phyloP scores from a whole-genome alignment of 495 filamentous ascomycete genomes.

The Podospora conica region DNA sequence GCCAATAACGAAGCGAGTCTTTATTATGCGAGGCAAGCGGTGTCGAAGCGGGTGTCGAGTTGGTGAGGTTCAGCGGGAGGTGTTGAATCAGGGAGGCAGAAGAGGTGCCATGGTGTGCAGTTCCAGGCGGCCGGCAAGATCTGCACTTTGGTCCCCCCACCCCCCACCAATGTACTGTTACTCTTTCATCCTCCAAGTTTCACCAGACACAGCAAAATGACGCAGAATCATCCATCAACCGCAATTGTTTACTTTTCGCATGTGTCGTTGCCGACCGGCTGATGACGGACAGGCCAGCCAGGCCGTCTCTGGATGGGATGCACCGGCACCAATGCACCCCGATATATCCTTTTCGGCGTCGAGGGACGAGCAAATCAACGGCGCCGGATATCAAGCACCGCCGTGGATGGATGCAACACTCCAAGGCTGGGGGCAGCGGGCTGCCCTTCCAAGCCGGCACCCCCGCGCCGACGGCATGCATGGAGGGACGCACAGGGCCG shows the following conservation, averaged over 20 bases:
- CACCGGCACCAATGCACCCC: not conserved
- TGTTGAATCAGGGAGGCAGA: not conserved
- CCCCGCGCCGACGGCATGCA: conserved; percentile 1
- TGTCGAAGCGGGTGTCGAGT: too few relatives aligned
- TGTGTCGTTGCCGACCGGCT: not conserved
- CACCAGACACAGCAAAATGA: not conserved
- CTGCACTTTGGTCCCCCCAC: not conserved
- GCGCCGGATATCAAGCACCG: not conserved
- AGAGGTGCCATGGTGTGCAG: not conserved
- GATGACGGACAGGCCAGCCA: not conserved
- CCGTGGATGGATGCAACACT: not conserved
- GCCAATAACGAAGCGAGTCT: not conserved
- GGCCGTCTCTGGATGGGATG: not conserved
- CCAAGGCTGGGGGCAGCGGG: not conserved
- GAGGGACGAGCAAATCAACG: not conserved
- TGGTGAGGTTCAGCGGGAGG: not conserved
- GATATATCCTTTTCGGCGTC: not conserved
- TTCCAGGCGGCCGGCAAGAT: conserved; percentile 4
- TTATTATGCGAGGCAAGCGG: not conserved
- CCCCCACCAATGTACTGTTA: not conserved
- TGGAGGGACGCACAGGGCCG: not conserved
- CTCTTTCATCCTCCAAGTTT: not conserved
- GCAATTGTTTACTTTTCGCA: not conserved
- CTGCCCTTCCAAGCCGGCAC: not conserved
- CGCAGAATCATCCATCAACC: not conserved